These are phyloP conservation scores for Mortierella sp. DNA, from an alignment of 371 early-diverging fungal genomes.

Conservation along the genomic window DNA sequence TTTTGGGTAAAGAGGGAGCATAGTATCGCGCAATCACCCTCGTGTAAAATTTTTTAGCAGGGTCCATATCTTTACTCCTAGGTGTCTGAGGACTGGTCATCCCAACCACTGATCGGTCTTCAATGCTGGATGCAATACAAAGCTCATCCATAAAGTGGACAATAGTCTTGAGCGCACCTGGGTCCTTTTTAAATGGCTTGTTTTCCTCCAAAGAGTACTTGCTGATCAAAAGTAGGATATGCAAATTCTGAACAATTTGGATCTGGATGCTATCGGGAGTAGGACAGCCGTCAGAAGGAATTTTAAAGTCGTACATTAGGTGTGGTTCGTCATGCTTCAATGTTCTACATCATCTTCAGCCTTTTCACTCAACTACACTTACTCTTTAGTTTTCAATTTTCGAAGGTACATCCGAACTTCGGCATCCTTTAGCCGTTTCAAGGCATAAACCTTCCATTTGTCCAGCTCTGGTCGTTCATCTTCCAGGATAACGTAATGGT, in stretches of 20 bases:
- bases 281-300: neutral
- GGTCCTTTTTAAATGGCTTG: slow-evolving; percentile 47
- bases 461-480: slow-evolving; percentile 43
- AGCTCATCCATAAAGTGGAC: slow-evolving; percentile 44
- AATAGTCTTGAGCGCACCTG: slow-evolving; percentile 30
- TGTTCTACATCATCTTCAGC: neutral
- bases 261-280: slow-evolving; percentile 32
- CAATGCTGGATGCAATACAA: slow-evolving; percentile 35
- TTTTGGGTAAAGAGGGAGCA: slow-evolving; percentile 33
- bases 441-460: slow-evolving; percentile 25
- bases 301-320: neutral
- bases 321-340: neutral
- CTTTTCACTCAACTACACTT: neutral
- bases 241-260: slow-evolving; percentile 49
- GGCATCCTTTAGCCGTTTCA: slow-evolving; percentile 27
- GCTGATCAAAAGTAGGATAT: slow-evolving; percentile 33
- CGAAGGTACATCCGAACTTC: slow-evolving; percentile 23
- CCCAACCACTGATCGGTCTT: slow-evolving; percentile 22
- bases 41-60: slow-evolving; percentile 44
- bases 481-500: slow-evolving; percentile 37
- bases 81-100: slow-evolving; percentile 44
- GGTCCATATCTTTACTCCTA: slow-evolving; percentile 42
- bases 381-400: slow-evolving; percentile 47
- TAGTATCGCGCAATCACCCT: slow-evolving; percentile 37
- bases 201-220: slow-evolving; percentile 47